Percentiles rank a stretch among this genome's conserved stretches.
Conservation (phyloP, 306 rosid species). For the Castanea sativa region DNA sequence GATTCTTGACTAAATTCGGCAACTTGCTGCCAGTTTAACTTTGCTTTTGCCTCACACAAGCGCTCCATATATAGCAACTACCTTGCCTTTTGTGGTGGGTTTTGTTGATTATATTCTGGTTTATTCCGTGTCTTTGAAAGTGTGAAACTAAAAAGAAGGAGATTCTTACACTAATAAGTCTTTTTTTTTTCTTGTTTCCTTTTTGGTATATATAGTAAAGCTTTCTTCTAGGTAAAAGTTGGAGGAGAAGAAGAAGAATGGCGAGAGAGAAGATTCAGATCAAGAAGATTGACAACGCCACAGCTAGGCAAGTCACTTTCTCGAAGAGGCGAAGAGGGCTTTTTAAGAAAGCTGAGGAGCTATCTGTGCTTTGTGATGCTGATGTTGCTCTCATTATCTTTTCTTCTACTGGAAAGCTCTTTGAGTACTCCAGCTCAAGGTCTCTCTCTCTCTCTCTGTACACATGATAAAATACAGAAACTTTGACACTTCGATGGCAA, state of each 20-base stretch:
- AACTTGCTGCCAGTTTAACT: constrained; percentile 31
- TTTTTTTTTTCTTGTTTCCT: background rate
- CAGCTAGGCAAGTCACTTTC: constrained; percentile 94
- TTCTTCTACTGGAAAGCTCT: constrained; percentile 84
- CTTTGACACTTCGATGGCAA: background rate
- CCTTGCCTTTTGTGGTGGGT: constrained; percentile 31
- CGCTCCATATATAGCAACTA: constrained; percentile 33
- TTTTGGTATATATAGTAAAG: background rate
- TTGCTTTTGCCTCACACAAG: constrained; percentile 14
- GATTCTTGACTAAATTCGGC: constrained; percentile 44
- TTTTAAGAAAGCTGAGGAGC: constrained; percentile 88
- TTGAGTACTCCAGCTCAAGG: constrained; percentile 80
- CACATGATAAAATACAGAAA: background rate
- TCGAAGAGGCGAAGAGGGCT: constrained; percentile 89
- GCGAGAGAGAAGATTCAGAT: constrained; percentile 96
- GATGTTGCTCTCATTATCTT: constrained; percentile 84
- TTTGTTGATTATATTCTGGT: constrained; percentile 24
- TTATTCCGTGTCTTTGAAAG: constrained; percentile 22
- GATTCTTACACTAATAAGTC: background rate
- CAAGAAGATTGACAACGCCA: constrained; percentile 85
- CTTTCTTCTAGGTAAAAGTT: background rate
- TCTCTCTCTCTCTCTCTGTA: constrained; percentile 19
- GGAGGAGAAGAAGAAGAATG: constrained; percentile 35
- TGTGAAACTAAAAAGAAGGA: background rate
- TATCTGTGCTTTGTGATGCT: constrained; percentile 92